phyloP scores from a whole-genome alignment of 1,139 yeast species.

The Saccharomycopsis phalli region DNA sequence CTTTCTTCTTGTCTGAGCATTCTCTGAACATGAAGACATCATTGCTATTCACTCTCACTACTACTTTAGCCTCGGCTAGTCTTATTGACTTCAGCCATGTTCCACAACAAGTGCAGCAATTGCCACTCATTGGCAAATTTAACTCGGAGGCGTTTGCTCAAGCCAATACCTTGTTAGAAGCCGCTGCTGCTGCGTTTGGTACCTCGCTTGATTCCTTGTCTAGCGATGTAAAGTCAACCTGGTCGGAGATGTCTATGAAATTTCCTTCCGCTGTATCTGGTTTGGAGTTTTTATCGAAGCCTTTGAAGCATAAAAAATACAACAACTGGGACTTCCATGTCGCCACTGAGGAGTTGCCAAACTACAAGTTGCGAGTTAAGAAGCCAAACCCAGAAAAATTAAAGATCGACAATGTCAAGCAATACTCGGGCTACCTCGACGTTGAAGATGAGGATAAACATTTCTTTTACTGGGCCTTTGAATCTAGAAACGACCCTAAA shows the following conservation, averaged over 20 bases:
- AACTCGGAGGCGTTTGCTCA: constrained; percentile 4
- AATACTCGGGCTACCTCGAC: constrained; percentile 83
- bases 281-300: constrained; percentile 41
- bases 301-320: constrained; percentile 35
- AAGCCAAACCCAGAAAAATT: constrained; percentile 44
- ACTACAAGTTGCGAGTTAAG: constrained; percentile 56
- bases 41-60: neutral
- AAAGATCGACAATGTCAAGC: constrained; percentile 73
- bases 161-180: constrained; percentile 23
- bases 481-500: constrained; percentile 79
- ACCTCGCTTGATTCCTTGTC: constrained; percentile 41
- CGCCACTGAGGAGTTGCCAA: constrained; percentile 34
- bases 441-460: constrained; percentile 79
- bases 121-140: constrained; percentile 12
- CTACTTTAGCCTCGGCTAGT: constrained; percentile 7
- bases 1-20: neutral
- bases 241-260: constrained; percentile 52
- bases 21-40: constrained; percentile 3
- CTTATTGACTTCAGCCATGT: neutral
- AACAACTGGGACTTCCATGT: constrained; percentile 51
- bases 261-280: constrained; percentile 46
- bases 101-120: constrained; percentile 1
- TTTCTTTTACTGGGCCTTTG: constrained; percentile 79
- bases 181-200: constrained; percentile 35
- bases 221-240: constrained; percentile 39